Evolutionary conservation across 2,329 filamentous ascomycete genomes (phyloP).

Genomic region (Aureobasidium sp.): DNA sequence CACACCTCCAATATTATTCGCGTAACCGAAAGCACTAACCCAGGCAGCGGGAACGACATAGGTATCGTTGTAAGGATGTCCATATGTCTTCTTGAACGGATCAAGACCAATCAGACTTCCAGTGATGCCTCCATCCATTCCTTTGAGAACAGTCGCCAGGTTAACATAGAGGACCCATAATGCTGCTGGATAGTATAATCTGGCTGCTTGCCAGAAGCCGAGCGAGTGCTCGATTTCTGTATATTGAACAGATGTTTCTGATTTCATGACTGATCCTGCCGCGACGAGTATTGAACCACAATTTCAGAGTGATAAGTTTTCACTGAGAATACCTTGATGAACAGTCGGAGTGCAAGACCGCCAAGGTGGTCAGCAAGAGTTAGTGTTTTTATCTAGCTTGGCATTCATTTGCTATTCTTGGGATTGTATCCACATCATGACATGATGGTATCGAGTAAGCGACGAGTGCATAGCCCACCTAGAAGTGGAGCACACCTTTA

Average conservation of each 20-base stretch:
- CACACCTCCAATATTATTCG: slow-evolving; percentile 7
- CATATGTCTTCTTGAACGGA: slow-evolving; percentile 1
- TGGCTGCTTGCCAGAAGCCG: slow-evolving; percentile 8
- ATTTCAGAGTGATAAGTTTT: no score
- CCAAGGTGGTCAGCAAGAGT: neutral
- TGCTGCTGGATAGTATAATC: slow-evolving; percentile 9
- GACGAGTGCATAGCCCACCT: neutral
- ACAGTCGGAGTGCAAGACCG: neutral
- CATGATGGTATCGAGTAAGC: neutral
- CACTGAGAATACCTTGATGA: no score
- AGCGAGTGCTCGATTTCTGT: neutral
- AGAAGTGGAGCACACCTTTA: neutral
- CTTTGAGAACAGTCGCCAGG: slow-evolving; percentile 1
- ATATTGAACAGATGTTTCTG: neutral
- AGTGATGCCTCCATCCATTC: slow-evolving; percentile 6
- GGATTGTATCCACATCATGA: neutral
- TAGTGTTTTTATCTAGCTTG: neutral
- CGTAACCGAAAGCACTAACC: slow-evolving; percentile 10
- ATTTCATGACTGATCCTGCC: neutral
- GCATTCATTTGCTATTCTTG: neutral
- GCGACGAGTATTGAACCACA: neutral
- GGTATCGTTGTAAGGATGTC: neutral
- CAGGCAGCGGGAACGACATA: slow-evolving; percentile 11
- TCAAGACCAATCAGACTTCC: slow-evolving; percentile 8
- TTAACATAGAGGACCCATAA: slow-evolving; percentile 7